Base-by-base conservation (phyloP, 345 rosid species). In the Gossypium ekmanianum region DNA sequence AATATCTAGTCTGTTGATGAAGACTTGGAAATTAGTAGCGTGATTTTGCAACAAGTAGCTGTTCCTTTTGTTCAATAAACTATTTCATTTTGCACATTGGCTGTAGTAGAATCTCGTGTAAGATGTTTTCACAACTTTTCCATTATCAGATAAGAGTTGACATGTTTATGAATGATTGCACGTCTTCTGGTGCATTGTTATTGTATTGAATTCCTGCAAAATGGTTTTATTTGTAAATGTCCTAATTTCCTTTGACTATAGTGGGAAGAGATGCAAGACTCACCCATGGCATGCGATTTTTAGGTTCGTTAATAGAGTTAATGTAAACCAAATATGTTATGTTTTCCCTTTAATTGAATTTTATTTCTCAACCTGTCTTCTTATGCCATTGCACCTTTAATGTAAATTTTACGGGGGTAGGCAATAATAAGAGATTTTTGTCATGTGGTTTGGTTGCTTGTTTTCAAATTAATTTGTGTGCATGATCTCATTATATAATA, bases 401-500 rank as follows among this genome's bases (percentile, higher is more conserved):
- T 66, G 39, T 58, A 58, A 61, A 61, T 51, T 24, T 59, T 58
- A 27, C 7, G 65, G 47, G n/a, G 65, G 20, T 43, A 59, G 58
- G 22, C 57, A 79, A 66, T 8, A 43, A 48, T n/a, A 34, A 27
- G 34, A 26, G 57, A 12, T 63, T 57, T 70, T 77, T 27, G 39
- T 57, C 24, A 52, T 77, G 56, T 61, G 20, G 34, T 10, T 47
- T 77, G 64, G 16, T 12, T 57, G 51, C 27, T 39, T n/a, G 16
- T 27, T 41, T 74, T 74, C 10, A 4, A 7, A 27, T 22, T 79
- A 20, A 22, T 65, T 72, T 59, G 9, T 76, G 48, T 58, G 16
- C 67, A 20, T 69, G 64, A 48, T 66, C 59, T 41, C 12, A 79
- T 61, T 48, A 54, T 79, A 48, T 45, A 10, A 45, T 55, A 69